Evolutionary conservation across 352 stramenopile genomes (phyloP), one percentile per base, ranked within the genome.

Genomic region (Pythium coloratum): DNA sequence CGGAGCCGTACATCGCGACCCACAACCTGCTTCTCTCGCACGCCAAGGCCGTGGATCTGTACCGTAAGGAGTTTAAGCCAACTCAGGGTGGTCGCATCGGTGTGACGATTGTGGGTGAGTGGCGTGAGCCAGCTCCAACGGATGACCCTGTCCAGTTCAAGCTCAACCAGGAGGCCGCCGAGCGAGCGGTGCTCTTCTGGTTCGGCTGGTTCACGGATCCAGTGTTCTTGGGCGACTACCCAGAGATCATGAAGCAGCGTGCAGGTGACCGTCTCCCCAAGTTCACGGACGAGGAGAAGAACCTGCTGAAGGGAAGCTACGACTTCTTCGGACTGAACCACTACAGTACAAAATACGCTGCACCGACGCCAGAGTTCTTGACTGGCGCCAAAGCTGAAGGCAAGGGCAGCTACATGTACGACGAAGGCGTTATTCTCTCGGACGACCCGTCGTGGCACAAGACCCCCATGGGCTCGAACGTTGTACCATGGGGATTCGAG

Each of bases 21-120:
- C 96, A 98, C 74, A 82, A 98, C 74, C 69, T 98, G 38, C 70
- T 98, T 14, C 70, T 97, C 9, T 79, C 91, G 0, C 95, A 98
- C 75, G 87, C 87, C 2, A 44, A 66, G 8, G 89, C 88, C 2
- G 94, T 97, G 7, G 54, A 82, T 28, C 68, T 91, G 10, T 98
- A 97, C 73, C 67, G 89, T 12, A 62, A 70, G 34, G 63, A 77
- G 33, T 63, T 85, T 55, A 69, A 76, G 32, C 38, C 47, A 3
- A 24, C 64, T 5, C 67, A 89, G 50, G 71, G 71, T 20, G 91
- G 90, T 14, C 76, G 84, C 6, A 97, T 99, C 90, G 94, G 93
- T 13, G 96, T 98, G 51, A 95, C 90, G 26, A 77, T 98, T 54
- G 95, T 92, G 66, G 78, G 76, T 30, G 90, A 98, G 75, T 98